Conservation (phyloP, 495 filamentous ascomycete genomes). For the Parathielavia appendiculata region DNA sequence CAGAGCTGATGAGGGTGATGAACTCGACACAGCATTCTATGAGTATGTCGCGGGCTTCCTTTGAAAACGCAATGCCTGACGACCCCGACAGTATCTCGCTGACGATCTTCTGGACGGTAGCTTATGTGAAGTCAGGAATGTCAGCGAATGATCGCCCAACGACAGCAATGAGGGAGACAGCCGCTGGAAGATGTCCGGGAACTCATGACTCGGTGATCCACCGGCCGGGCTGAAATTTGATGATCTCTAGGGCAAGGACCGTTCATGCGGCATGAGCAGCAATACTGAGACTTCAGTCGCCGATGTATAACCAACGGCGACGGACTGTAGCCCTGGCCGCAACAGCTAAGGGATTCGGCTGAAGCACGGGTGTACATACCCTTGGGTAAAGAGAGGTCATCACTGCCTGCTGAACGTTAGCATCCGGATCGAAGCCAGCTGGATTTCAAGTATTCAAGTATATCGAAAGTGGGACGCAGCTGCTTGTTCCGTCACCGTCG, state of each 20-base stretch:
- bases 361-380: constrained; percentile 45
- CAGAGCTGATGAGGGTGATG: constrained; percentile 92
- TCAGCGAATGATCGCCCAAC: constrained; percentile 10
- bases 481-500: constrained; percentile 1
- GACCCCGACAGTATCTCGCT: constrained; percentile 79
- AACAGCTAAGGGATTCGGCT: not conserved
- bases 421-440: not conserved
- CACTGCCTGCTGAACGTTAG: constrained; percentile 56
- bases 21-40: constrained; percentile 99
- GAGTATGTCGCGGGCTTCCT: constrained; percentile 88
- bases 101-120: constrained; percentile 97
- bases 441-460: not conserved
- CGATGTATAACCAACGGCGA: constrained; percentile 4
- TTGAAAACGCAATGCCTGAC: constrained; percentile 65
- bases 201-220: constrained; percentile 2
- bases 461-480: not conserved
- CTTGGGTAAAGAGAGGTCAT: constrained; percentile 94
- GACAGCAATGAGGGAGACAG: not conserved
- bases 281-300: constrained; percentile 4
- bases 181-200: not conserved
- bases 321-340: constrained; percentile 1
- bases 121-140: constrained; percentile 41
- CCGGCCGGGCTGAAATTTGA: no score
- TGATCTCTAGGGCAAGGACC: not conserved
- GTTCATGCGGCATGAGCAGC: constrained; percentile 1